phyloP scores from a whole-genome alignment of 345 rosid genomes.

The Hypericum androsaemum region DNA sequence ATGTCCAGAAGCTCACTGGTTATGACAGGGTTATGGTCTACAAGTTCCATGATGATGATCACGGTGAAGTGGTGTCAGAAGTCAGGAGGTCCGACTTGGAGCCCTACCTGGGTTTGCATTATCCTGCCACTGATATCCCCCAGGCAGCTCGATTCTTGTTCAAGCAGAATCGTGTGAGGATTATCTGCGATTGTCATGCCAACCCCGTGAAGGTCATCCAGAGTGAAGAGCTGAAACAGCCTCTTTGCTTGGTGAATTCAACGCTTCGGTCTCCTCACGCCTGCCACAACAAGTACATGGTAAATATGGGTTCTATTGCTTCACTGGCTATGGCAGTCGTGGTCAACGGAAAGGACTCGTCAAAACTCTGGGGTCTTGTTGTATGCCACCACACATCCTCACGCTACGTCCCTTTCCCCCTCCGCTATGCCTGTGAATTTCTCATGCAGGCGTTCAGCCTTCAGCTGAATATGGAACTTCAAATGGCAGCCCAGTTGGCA shows the following conservation, averaged over 20 bases:
- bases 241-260: slow-evolving; percentile 71
- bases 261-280: slow-evolving; percentile 65
- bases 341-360: slow-evolving; percentile 35
- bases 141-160: slow-evolving; percentile 81
- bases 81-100: slow-evolving; percentile 73
- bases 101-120: slow-evolving; percentile 81
- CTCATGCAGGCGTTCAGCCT: slow-evolving; percentile 75
- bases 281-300: slow-evolving; percentile 71
- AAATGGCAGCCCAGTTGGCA: slow-evolving; percentile 42
- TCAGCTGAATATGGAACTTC: slow-evolving; percentile 72
- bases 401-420: slow-evolving; percentile 59
- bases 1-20: slow-evolving; percentile 72
- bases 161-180: slow-evolving; percentile 68
- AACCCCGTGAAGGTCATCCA: slow-evolving; percentile 50
- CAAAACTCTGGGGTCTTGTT: slow-evolving; percentile 80
- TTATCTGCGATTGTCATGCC: slow-evolving; percentile 72
- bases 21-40: slow-evolving; percentile 87
- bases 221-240: slow-evolving; percentile 49
- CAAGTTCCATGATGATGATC: slow-evolving; percentile 79
- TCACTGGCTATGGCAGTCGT: slow-evolving; percentile 60
- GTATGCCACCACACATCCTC: slow-evolving; percentile 80
- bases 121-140: slow-evolving; percentile 83
- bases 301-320: slow-evolving; percentile 74
- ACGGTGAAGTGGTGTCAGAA: slow-evolving; percentile 84
- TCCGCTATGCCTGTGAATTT: slow-evolving; percentile 75